Evolutionary conservation across 2,329 filamentous ascomycete species (phyloP).

Genomic region (Ascochyta pisi): DNA sequence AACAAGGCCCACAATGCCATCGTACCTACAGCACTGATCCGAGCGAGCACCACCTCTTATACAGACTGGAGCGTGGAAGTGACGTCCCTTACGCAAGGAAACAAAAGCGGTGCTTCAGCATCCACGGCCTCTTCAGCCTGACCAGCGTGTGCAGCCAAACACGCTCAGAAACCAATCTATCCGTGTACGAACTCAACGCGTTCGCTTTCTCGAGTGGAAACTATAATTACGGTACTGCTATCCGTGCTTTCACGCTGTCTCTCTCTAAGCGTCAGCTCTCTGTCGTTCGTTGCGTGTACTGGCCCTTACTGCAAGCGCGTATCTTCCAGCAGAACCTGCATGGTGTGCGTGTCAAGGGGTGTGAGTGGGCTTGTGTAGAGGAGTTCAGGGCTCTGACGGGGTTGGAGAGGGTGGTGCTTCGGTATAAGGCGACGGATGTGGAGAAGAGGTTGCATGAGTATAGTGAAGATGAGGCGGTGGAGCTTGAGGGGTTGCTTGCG

Average conservation of each 20-base stretch:
- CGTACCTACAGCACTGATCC: conserved; percentile 1
- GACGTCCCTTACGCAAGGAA: background rate
- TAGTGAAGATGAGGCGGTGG: background rate
- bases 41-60: background rate
- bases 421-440: background rate
- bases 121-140: conserved; percentile 3
- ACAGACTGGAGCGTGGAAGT: background rate
- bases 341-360: background rate
- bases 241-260: background rate
- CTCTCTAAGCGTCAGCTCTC: background rate
- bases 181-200: conserved; percentile 2
- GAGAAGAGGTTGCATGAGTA: background rate
- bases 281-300: background rate
- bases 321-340: background rate
- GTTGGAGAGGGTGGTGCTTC: background rate
- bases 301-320: background rate
- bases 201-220: conserved; percentile 1
- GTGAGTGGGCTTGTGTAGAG: background rate
- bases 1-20: background rate
- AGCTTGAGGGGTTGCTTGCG: background rate
- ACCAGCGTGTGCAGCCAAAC: conserved; percentile 2
- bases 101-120: conserved; percentile 4
- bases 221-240: background rate
- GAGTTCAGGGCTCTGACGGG: background rate
- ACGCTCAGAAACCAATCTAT: background rate